Evolutionary conservation across 208 protist species (phyloP), one percentile per base, ranked within the genome.

Genomic region (Trypanosoma caninum): DNA sequence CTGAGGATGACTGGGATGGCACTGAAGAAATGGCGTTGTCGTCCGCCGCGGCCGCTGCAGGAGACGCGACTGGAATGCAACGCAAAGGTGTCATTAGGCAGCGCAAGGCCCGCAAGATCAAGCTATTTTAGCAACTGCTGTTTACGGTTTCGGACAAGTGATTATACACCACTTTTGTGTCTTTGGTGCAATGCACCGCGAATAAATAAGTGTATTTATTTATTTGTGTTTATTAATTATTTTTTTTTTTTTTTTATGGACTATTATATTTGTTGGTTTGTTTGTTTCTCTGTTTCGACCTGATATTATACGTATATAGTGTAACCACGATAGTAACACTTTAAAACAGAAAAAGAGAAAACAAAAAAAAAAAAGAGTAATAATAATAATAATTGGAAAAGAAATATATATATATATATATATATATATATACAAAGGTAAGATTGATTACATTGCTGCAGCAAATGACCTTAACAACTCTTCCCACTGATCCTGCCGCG

Each of bases 81-180:
- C 83, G 84, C 46, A 91, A 89, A 72, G 85, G 85, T 0, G 82
- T 85, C 30, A 73, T 92, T 60, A 90, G 88, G 65, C 82, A 91
- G 44, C 83, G 89, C 72, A 95, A 95, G 75, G 89, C 89, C 1
- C 69, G 85, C 48, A 95, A 95, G 71, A 83, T 95, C 54, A 95
- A 92, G 59, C 77, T 95, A 10, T 95, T 91, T 54, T 95, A 85
- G 30, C 14, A 42, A 38, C 1, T 27, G 1, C 5, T 27, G 9
- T 22, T 27, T 23, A 23, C 14, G 18, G 11, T 23, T 27, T 9
- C n/a, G n/a, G n/a, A n/a, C n/a, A n/a, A n/a, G n/a, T n/a, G n/a
- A n/a, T n/a, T n/a, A n/a, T n/a, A n/a, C n/a, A n/a, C n/a, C 31
- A 11, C 16, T 10, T 45, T 20, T 8, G 34, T 34, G n/a, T 14